A percentile compares a stretch with the other conserved stretches of the same genome.
These are phyloP conservation scores for Mesostigma viride DNA, from an alignment of 139 green algal species.

Conservation along the genomic window DNA sequence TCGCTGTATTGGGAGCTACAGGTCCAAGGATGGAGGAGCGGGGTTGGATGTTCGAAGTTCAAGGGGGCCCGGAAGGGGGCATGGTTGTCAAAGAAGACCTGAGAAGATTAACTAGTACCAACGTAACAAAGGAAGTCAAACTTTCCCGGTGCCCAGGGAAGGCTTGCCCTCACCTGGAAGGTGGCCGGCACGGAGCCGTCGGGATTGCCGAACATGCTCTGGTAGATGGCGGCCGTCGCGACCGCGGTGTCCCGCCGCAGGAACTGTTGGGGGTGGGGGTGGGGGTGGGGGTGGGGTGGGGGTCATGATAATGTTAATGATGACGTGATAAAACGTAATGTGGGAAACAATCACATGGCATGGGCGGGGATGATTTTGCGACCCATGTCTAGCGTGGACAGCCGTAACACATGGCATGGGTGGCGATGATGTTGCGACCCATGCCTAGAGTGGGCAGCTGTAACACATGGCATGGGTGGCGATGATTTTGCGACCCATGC, in stretches of 20 bases:
- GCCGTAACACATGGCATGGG: too few relatives aligned
- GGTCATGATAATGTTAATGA: conserved; percentile 2
- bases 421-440: too few relatives aligned
- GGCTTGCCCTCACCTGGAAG: conserved; percentile 26
- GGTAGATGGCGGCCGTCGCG: conserved; percentile 47
- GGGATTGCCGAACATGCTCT: conserved; percentile 42
- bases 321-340: background rate
- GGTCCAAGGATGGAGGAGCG: too few relatives aligned
- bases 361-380: background rate
- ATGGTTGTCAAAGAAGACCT: too few relatives aligned
- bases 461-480: background rate
- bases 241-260: conserved; percentile 49
- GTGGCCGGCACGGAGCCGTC: conserved; percentile 22
- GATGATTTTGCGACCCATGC: background rate
- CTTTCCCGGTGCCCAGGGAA: too few relatives aligned
- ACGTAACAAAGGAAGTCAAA: too few relatives aligned
- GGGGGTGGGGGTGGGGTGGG: background rate
- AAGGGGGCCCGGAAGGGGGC: too few relatives aligned
- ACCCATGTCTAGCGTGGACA: background rate
- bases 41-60: too few relatives aligned
- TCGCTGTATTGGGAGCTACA: too few relatives aligned
- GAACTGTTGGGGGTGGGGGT: conserved; percentile 5
- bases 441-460: too few relatives aligned
- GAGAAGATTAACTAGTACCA: too few relatives aligned
- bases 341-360: background rate